Percentiles rank a stretch among this genome's conserved stretches.
Evolutionary conservation across 441 rosid species (phyloP).

Genomic region (Aleurites moluccanus): DNA sequence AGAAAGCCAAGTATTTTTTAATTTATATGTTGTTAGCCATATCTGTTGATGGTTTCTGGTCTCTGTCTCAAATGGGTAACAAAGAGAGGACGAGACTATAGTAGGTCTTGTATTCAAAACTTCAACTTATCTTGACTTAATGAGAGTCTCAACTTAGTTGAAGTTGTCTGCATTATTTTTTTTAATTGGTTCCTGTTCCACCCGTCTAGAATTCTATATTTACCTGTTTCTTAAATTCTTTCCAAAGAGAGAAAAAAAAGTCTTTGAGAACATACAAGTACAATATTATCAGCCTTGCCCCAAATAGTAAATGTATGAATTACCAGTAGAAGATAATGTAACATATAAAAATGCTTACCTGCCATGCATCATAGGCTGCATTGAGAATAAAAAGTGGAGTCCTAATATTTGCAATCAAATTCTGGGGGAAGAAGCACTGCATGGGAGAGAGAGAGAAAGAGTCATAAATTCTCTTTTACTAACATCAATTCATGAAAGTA

Average conservation of each 20-base stretch:
- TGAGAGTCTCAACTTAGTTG: background rate
- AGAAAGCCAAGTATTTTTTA: background rate
- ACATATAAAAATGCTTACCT: slow-evolving; percentile 43
- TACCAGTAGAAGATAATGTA: background rate
- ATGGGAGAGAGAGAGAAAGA: slow-evolving; percentile 22
- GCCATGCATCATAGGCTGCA: slow-evolving; percentile 87
- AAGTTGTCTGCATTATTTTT: background rate
- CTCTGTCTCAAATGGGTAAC: background rate
- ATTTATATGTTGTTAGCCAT: background rate
- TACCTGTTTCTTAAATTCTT: background rate
- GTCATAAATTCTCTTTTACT: slow-evolving; percentile 1
- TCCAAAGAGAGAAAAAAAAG: background rate
- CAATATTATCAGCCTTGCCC: background rate
- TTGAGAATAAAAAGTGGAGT: slow-evolving; percentile 83
- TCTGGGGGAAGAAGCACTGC: slow-evolving; percentile 95
- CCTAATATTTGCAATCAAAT: slow-evolving; percentile 57
- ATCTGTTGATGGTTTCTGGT: background rate
- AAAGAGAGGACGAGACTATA: background rate
- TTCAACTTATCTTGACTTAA: background rate
- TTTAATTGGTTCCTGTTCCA: background rate
- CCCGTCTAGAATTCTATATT: background rate
- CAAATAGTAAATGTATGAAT: background rate
- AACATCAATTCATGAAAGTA: background rate
- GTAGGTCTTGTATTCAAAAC: too few species aligned
- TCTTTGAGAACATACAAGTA: background rate